Base-by-base conservation (phyloP, 768 basidiomycete genomes). In the Leccinum variicolor region DNA sequence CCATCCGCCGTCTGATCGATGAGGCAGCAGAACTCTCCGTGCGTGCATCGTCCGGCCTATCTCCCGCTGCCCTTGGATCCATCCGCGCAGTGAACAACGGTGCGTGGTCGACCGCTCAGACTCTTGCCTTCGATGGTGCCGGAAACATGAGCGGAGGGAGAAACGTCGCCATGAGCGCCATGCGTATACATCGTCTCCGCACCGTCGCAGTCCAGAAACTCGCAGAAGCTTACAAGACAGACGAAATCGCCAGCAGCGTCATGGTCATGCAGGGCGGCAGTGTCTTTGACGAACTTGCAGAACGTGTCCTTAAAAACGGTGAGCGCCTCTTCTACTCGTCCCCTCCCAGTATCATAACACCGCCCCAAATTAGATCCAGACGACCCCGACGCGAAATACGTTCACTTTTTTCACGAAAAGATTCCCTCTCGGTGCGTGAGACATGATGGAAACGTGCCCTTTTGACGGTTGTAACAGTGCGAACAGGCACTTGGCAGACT, bases 221-320 rank as follows among this genome's bases (percentile, higher is more conserved):
- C 41, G 90, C 92, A 1, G 82, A 86, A 23, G 93, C 93, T 5
- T 95, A 95, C 66, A 85, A 86, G 68, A 80, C 84, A 11, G 93
- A 95, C 68, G 93, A 95, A 70, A 91, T 95, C 65, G 93, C 93
- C 1, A 90, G 90, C 1, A 92, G 90, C 66, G 93, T 95, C 26
- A 91, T 94, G 87, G 85, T 95, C 31, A 95, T 95, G 93, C 93
- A 95, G 68, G 92, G 92, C 36, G 92, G 93, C 5, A 92, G 87
- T 60, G 89, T 94, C 3, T 90, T 95, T 66, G 93, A 95, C 64
- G 93, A 95, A 64, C 80, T 95, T n/a, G 93, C 93, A 0, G 90
- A 92, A 68, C 81, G 87, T 14, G 92, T 95, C 9, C 80, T 94
- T 53, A 90, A 78, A 79, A 68, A 82, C 53, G 84, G 84, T 84